These are phyloP conservation scores for Lentinula boryana DNA, from an alignment of 768 basidiomycete genomes.

Conservation along the genomic window DNA sequence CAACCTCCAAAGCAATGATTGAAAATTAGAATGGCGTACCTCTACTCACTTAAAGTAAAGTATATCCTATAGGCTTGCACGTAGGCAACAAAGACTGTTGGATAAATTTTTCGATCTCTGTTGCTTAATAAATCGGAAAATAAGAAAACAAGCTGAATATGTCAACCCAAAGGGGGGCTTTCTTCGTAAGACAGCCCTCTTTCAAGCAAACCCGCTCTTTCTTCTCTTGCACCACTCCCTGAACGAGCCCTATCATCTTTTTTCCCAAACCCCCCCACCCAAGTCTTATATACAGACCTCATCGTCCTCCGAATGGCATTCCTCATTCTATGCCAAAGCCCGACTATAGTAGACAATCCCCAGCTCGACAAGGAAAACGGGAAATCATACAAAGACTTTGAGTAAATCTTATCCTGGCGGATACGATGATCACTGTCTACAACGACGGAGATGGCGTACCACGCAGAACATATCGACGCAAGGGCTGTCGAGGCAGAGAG, in stretches of 20 bases:
- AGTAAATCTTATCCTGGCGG: slow-evolving; percentile 56
- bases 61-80: too few species aligned
- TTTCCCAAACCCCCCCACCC: neutral
- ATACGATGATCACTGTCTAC: slow-evolving; percentile 67
- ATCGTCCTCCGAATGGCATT: neutral
- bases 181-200: slow-evolving; percentile 4
- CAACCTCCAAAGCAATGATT: neutral
- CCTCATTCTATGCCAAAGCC: neutral
- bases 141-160: neutral
- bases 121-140: too few species aligned
- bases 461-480: slow-evolving; percentile 58
- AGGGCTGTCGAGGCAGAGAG: slow-evolving; percentile 74
- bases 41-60: too few species aligned
- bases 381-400: slow-evolving; percentile 14
- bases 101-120: too few species aligned
- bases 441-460: slow-evolving; percentile 52
- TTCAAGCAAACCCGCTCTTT: neutral
- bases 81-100: too few species aligned
- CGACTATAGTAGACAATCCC: neutral
- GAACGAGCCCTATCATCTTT: neutral
- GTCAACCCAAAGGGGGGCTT: neutral
- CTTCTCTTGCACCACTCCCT: neutral
- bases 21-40: too few species aligned
- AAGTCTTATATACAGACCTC: neutral
- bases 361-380: slow-evolving; percentile 2